These are phyloP conservation scores for Candida multigemmis DNA, from an alignment of 805 yeast genomes.

Conservation along the genomic window DNA sequence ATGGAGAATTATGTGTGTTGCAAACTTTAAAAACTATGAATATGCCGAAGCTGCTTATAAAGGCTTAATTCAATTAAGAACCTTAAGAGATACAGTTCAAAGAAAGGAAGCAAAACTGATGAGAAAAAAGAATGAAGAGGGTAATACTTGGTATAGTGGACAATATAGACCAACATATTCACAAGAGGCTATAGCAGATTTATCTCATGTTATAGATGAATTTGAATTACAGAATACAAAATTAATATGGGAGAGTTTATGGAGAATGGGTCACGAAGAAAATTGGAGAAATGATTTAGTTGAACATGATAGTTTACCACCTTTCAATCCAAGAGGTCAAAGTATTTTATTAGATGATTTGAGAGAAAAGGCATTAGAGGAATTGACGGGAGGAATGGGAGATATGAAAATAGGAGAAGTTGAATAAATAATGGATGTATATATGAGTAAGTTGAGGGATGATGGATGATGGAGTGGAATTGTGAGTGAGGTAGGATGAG, in stretches of 20 bases:
- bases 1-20: constrained; percentile 88
- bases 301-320: constrained; percentile 51
- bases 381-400: constrained; percentile 18
- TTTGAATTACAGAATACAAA: constrained; percentile 39
- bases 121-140: constrained; percentile 66
- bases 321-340: constrained; percentile 58
- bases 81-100: constrained; percentile 58
- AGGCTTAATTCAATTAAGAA: constrained; percentile 65
- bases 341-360: constrained; percentile 56
- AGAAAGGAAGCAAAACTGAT: constrained; percentile 52
- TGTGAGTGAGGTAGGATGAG: too few relatives aligned
- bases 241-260: constrained; percentile 75
- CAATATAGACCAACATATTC: constrained; percentile 86
- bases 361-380: constrained; percentile 29
- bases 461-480: too few relatives aligned
- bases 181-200: constrained; percentile 87
- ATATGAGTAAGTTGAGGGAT: too few relatives aligned
- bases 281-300: constrained; percentile 60
- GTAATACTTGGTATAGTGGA: constrained; percentile 79
- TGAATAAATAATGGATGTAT: too few relatives aligned
- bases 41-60: constrained; percentile 66
- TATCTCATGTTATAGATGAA: constrained; percentile 60
- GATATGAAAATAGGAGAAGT: too few relatives aligned
- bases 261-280: constrained; percentile 77
- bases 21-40: constrained; percentile 51